Percentiles rank a stretch among this genome's conserved stretches.
Evolutionary conservation across 192 early-diverging fungal species (phyloP).

Genomic region (Allomyces macrogynus): DNA sequence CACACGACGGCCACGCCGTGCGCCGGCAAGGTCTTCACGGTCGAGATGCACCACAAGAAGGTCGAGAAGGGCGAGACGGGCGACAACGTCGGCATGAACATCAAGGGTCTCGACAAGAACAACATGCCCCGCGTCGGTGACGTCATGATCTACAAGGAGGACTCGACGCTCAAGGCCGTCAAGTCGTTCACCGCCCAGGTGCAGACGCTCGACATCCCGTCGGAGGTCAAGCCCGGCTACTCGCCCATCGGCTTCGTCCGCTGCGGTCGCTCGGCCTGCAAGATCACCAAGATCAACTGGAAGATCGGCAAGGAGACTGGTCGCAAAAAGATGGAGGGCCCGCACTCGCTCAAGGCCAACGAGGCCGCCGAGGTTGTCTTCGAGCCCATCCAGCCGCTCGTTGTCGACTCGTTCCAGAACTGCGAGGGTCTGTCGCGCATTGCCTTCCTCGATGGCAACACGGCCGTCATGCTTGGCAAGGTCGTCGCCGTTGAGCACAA

Average conservation of each 20-base stretch:
- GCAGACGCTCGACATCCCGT: constrained; percentile 86
- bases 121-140: constrained; percentile 81
- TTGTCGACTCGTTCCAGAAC: constrained; percentile 66
- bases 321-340: constrained; percentile 76
- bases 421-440: constrained; percentile 1
- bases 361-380: constrained; percentile 91
- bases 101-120: constrained; percentile 96
- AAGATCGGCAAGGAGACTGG: constrained; percentile 94
- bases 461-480: background rate
- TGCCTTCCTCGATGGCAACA: background rate
- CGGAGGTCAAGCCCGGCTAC: constrained; percentile 86
- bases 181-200: constrained; percentile 86
- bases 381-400: constrained; percentile 88
- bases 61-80: constrained; percentile 74
- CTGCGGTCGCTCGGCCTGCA: constrained; percentile 93
- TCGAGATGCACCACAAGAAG: constrained; percentile 96
- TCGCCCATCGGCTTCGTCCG: constrained; percentile 87
- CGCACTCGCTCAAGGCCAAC: constrained; percentile 89
- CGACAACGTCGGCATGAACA: constrained; percentile 98
- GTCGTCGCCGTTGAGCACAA: background rate
- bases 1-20: background rate
- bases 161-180: constrained; percentile 83
- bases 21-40: constrained; percentile 16
- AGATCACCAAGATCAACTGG: constrained; percentile 72
- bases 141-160: constrained; percentile 92